phyloP scores from a whole-genome alignment of 306 rosid genomes.

The Senna siamea region DNA sequence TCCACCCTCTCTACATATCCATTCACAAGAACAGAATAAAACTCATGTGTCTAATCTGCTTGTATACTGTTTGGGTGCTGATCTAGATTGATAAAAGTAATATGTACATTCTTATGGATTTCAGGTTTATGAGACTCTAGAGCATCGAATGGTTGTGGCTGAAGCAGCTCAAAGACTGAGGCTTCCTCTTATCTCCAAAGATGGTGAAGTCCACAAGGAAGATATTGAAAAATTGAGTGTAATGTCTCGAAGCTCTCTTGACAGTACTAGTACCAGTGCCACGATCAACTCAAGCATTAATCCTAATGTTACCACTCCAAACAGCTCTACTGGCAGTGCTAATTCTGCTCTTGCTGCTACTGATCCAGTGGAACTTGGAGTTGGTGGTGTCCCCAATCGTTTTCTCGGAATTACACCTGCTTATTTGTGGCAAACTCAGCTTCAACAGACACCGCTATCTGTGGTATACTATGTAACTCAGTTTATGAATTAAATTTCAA shows the following conservation, averaged over 20 bases:
- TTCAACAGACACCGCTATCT: conserved; percentile 63
- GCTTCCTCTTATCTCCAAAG: conserved; percentile 88
- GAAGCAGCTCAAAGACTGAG: conserved; percentile 95
- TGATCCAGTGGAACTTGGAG: conserved; percentile 66
- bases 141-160: conserved; percentile 83
- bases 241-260: conserved; percentile 70
- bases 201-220: conserved; percentile 83
- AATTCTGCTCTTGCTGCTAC: conserved; percentile 50
- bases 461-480: conserved; percentile 55
- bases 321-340: conserved; percentile 50
- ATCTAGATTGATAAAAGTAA: conserved; percentile 26
- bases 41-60: conserved; percentile 10
- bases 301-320: conserved; percentile 70
- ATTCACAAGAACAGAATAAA: neutral
- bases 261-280: conserved; percentile 60
- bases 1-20: conserved; percentile 9
- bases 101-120: conserved; percentile 24
- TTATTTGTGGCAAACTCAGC: conserved; percentile 89
- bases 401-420: conserved; percentile 91
- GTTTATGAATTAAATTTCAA: conserved; percentile 24
- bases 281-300: conserved; percentile 65
- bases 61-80: neutral
- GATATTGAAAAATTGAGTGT: conserved; percentile 84
- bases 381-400: conserved; percentile 85
- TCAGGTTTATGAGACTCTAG: conserved; percentile 85